Conservation (phyloP, 306 rosid species). For the Lathyrus sativus region DNA sequence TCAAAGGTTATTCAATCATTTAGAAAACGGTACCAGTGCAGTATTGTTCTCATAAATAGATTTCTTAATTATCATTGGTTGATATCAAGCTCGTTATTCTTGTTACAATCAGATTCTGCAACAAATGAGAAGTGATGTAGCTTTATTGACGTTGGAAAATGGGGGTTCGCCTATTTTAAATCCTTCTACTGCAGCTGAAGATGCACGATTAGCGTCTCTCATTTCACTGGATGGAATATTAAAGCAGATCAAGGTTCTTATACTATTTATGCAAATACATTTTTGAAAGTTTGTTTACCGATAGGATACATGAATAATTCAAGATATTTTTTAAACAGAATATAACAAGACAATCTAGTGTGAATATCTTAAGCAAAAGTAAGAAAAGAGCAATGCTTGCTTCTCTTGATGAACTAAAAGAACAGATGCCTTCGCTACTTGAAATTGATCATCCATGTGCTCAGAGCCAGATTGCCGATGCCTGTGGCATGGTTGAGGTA, state of each 20-base stretch:
- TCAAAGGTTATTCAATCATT: slow-evolving; percentile 6
- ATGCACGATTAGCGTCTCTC: slow-evolving; percentile 93
- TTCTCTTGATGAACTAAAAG: slow-evolving; percentile 73
- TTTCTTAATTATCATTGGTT: slow-evolving; percentile 14
- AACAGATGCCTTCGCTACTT: slow-evolving; percentile 94
- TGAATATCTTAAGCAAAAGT: slow-evolving; percentile 67
- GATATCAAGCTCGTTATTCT: slow-evolving; percentile 30
- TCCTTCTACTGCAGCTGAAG: slow-evolving; percentile 94
- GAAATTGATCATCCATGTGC: slow-evolving; percentile 95
- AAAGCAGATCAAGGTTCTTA: slow-evolving; percentile 85
- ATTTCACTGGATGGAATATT: slow-evolving; percentile 88
- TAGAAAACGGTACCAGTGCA: not conserved
- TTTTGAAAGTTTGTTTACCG: slow-evolving; percentile 4
- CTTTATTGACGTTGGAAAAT: slow-evolving; percentile 79
- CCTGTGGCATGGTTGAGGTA: slow-evolving; percentile 76
- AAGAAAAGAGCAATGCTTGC: slow-evolving; percentile 72
- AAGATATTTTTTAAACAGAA: slow-evolving; percentile 57
- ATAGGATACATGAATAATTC: slow-evolving; percentile 32
- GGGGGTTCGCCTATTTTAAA: slow-evolving; percentile 76
- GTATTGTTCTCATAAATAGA: slow-evolving; percentile 30
- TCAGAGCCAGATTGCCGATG: slow-evolving; percentile 71
- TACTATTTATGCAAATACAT: slow-evolving; percentile 26
- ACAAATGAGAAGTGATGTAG: slow-evolving; percentile 86
- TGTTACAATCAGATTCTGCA: slow-evolving; percentile 71
- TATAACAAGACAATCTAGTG: slow-evolving; percentile 60